These are phyloP conservation scores for Nidularia sp. DNA, from an alignment of 768 basidiomycete species.

Conservation along the genomic window DNA sequence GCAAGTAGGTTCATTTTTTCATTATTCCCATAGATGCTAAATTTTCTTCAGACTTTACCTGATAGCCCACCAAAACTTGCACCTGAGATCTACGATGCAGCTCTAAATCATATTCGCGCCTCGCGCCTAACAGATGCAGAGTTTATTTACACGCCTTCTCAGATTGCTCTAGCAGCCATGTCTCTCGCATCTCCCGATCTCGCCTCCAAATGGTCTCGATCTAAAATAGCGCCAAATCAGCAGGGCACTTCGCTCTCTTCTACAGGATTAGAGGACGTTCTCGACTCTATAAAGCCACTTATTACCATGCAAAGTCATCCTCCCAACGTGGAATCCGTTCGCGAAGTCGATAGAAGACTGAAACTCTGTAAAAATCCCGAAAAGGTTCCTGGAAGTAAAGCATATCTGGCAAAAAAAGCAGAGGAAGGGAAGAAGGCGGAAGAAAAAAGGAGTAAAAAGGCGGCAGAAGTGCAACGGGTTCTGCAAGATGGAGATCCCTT, in stretches of 20 bases:
- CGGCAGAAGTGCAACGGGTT: slow-evolving; percentile 37
- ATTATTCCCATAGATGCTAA: not conserved
- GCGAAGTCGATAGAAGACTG: slow-evolving; percentile 84
- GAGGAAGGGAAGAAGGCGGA: slow-evolving; percentile 68
- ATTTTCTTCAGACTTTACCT: slow-evolving; percentile 47
- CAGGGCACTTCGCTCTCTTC: slow-evolving; percentile 13
- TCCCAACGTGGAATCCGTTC: slow-evolving; percentile 80
- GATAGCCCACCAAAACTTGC: slow-evolving; percentile 43
- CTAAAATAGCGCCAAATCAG: slow-evolving; percentile 22
- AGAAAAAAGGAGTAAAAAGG: slow-evolving; percentile 66
- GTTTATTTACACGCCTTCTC: slow-evolving; percentile 87
- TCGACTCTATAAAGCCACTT: slow-evolving; percentile 52
- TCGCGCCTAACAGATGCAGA: slow-evolving; percentile 90
- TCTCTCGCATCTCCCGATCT: slow-evolving; percentile 60
- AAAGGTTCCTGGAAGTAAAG: slow-evolving; percentile 87
- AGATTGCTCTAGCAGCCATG: slow-evolving; percentile 84
- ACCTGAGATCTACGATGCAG: slow-evolving; percentile 58
- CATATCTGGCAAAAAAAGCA: slow-evolving; percentile 68
- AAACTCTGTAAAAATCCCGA: slow-evolving; percentile 93
- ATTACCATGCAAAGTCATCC: slow-evolving; percentile 52
- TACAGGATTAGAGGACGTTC: slow-evolving; percentile 28
- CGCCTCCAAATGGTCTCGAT: slow-evolving; percentile 55
- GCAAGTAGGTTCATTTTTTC: slow-evolving; percentile 50
- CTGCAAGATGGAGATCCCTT: slow-evolving; percentile 66
- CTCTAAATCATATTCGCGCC: slow-evolving; percentile 63